Evolutionary conservation across 2,329 filamentous ascomycete species (phyloP).

Genomic region (Ceratocystiopsis minuta): DNA sequence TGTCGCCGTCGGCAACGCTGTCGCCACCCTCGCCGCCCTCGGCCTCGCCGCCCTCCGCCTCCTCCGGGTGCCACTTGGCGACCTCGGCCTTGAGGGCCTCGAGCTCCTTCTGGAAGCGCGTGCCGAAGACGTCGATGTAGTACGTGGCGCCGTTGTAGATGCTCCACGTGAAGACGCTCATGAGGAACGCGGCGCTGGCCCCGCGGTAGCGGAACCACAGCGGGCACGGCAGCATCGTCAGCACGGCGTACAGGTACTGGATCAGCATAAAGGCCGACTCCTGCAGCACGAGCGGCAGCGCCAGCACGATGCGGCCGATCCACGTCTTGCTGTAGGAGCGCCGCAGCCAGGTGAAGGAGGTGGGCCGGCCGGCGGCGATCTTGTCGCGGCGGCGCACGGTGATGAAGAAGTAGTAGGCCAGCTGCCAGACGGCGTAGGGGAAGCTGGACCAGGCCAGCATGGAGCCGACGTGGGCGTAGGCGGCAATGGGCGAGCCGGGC

Average conservation of each 20-base stretch:
- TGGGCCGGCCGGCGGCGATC: conserved; percentile 87
- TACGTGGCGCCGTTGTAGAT: conserved; percentile 94
- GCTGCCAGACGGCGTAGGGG: conserved; percentile 85
- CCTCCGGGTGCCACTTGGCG: conserved; percentile 53
- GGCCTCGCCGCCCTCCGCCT: conserved; percentile 22
- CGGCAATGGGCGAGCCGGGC: conserved; percentile 49
- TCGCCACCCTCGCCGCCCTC: conserved; percentile 4
- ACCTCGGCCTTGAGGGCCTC: conserved; percentile 81
- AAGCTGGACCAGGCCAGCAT: conserved; percentile 94
- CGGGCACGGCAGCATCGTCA: conserved; percentile 89
- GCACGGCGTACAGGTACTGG: conserved; percentile 75
- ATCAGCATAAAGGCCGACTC: conserved; percentile 91
- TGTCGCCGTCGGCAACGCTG: not conserved
- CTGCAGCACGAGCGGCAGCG: conserved; percentile 57
- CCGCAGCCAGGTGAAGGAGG: conserved; percentile 93
- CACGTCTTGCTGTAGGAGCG: conserved; percentile 77
- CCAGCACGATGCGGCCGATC: conserved; percentile 72
- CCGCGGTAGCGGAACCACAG: conserved; percentile 85
- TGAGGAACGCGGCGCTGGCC: conserved; percentile 60
- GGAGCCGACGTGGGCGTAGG: conserved; percentile 56
- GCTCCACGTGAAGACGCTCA: conserved; percentile 78
- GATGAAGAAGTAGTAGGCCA: conserved; percentile 86
- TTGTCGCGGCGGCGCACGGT: conserved; percentile 87
- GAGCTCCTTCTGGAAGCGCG: conserved; percentile 88
- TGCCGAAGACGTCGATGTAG: conserved; percentile 97